Base-by-base conservation (phyloP, 257 asterid genomes). In the Mitragyna speciosa region DNA sequence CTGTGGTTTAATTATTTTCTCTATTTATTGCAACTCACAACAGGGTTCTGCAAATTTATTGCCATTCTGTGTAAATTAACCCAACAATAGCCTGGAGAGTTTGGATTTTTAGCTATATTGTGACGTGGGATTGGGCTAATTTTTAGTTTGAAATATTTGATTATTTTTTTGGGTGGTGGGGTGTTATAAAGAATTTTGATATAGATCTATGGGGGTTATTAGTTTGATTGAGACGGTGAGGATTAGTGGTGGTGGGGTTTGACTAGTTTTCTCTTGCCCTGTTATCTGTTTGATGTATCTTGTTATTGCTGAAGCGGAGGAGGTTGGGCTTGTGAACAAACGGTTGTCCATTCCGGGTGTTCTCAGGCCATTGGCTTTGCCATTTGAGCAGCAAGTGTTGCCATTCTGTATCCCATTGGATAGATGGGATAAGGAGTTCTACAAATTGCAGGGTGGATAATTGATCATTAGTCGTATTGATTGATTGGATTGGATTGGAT, bases 301-400 rank as follows among this genome's bases (percentile, higher is more conserved):
- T 84, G 85, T 63, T 82, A 85, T 84, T 72, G 47, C 83, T 59
- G 84, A 86, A 86, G 85, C 84, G 43, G 12, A 47, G 81, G 69
- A 76, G 78, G 78, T 80, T 84, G 72, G 95, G 95, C 94, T 92
- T 88, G 97, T 77, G 98, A 87, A 92, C 97, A 90, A 85, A 85
- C 89, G 76, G 86, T 83, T 76, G 48, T 47, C n/a, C 26, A 41
- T 80, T 78, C 86, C 76, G 81, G 79, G 83, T 89, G 97, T 92
- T 94, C 95, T 86, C 97, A 82, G 96, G 97, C 97, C 94, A 47
- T 87, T 83, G 82, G 87, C 75, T 76, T 86, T 89, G 86, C 87
- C 88, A 48, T 73, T 87, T 79, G 93, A 81, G 88, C 89, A 85
- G 82, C 84, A 87, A 77, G 65, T 58, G 12, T 58, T 20, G 30